phyloP scores from a whole-genome alignment of 2,329 filamentous ascomycete genomes.

The Lachnellula cervina region DNA sequence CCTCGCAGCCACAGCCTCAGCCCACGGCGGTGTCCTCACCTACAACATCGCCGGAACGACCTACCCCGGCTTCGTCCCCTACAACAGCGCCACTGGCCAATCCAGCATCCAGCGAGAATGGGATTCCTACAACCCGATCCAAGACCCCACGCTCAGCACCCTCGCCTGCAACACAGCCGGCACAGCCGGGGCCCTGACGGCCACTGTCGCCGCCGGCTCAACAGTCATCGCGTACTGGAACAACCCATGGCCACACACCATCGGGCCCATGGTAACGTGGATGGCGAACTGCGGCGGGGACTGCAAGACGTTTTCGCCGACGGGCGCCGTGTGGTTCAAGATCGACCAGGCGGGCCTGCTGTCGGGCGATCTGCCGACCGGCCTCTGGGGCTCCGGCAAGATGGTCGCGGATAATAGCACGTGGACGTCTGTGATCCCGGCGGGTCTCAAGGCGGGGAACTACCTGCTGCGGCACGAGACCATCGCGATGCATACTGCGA shows the following conservation, averaged over 20 bases:
- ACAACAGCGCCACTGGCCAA: background rate
- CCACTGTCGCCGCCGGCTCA: background rate
- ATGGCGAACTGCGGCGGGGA: slow-evolving; percentile 29
- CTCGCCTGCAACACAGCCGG: background rate
- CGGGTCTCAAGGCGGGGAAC: slow-evolving; percentile 38
- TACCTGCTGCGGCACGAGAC: slow-evolving; percentile 53
- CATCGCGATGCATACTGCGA: slow-evolving; percentile 28
- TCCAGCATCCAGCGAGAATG: background rate
- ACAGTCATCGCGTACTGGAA: background rate
- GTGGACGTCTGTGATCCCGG: slow-evolving; percentile 44
- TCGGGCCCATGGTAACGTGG: slow-evolving; percentile 11
- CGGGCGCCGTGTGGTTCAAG: slow-evolving; percentile 38
- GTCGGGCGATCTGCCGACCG: slow-evolving; percentile 31
- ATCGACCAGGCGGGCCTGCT: slow-evolving; percentile 36
- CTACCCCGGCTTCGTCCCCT: background rate
- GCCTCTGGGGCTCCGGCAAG: slow-evolving; percentile 40
- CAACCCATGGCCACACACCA: background rate
- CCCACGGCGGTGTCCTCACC: background rate
- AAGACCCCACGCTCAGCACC: background rate
- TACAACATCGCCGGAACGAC: background rate
- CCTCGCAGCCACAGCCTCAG: background rate
- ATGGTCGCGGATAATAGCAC: slow-evolving; percentile 50
- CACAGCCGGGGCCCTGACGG: background rate
- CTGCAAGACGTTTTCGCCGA: slow-evolving; percentile 37
- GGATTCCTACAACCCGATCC: background rate